phyloP scores from a whole-genome alignment of 208 protist genomes.

The Leishmania martiniquensis region DNA sequence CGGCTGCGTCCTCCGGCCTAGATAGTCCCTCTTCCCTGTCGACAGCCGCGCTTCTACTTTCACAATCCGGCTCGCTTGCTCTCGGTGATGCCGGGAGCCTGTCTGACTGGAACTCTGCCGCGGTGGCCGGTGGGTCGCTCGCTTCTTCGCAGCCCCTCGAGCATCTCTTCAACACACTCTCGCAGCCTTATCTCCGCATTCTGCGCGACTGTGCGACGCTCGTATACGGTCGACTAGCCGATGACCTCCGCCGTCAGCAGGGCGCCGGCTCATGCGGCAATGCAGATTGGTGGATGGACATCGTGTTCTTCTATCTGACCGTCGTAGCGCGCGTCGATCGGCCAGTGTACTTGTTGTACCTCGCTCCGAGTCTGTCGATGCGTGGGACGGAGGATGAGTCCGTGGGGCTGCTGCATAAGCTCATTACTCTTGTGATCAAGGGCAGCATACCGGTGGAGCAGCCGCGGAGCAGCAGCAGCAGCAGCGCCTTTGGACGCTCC shows the following conservation, averaged over 20 bases:
- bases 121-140: neutral
- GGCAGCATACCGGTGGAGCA: constrained; percentile 64
- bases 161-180: constrained; percentile 16
- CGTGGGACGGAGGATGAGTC: constrained; percentile 62
- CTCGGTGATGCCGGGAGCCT: neutral
- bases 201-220: constrained; percentile 58
- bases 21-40: constrained; percentile 22
- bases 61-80: neutral
- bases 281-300: constrained; percentile 77
- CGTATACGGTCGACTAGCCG: constrained; percentile 58
- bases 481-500: neutral
- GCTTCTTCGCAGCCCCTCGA: constrained; percentile 6
- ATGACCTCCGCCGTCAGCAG: constrained; percentile 65
- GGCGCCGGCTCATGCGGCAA: constrained; percentile 66
- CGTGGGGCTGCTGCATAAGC: constrained; percentile 71
- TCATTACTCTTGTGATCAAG: constrained; percentile 71
- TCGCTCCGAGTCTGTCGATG: constrained; percentile 71
- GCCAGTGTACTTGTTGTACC: constrained; percentile 64
- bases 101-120: neutral
- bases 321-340: constrained; percentile 47
- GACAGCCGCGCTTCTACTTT: neutral
- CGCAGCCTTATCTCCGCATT: constrained; percentile 52
- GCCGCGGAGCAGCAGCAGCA: constrained; percentile 17
- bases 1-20: constrained; percentile 11
- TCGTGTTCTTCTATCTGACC: constrained; percentile 60